These are phyloP conservation scores for Phytophthora meadii DNA, from an alignment of 352 stramenopile species.

Conservation along the genomic window DNA sequence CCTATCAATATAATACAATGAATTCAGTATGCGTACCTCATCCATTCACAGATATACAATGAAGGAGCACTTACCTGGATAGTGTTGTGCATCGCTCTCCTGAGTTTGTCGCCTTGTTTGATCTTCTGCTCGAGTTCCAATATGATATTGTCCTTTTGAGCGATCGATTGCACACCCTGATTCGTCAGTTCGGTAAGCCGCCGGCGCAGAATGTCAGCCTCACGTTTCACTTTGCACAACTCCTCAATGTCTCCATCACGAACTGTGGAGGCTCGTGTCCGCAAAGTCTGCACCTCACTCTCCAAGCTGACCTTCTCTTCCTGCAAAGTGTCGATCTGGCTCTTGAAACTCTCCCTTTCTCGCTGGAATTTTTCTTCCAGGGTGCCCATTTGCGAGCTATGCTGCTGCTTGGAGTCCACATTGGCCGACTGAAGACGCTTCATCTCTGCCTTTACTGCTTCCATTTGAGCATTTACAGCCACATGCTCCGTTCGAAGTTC, in stretches of 20 bases:
- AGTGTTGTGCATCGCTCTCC: slow-evolving; percentile 97
- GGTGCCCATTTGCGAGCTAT: slow-evolving; percentile 35
- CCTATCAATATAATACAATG: slow-evolving; percentile 58
- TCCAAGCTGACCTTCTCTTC: slow-evolving; percentile 81
- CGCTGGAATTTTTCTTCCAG: slow-evolving; percentile 50
- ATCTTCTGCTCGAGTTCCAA: slow-evolving; percentile 77
- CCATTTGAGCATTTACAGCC: slow-evolving; percentile 82
- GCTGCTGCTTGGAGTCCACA: slow-evolving; percentile 50
- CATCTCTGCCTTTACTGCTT: slow-evolving; percentile 79
- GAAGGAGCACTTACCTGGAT: slow-evolving; percentile 78
- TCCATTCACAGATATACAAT: too few species aligned
- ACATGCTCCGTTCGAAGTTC: slow-evolving; percentile 79
- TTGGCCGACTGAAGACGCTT: slow-evolving; percentile 53
- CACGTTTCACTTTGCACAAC: slow-evolving; percentile 71
- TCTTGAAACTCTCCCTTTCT: slow-evolving; percentile 43
- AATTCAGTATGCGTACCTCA: too few species aligned
- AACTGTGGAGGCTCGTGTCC: slow-evolving; percentile 54
- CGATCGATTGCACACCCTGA: slow-evolving; percentile 67
- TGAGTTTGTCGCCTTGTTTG: slow-evolving; percentile 80
- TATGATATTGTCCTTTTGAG: slow-evolving; percentile 76
- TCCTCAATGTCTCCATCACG: slow-evolving; percentile 74
- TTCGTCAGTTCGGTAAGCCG: slow-evolving; percentile 72
- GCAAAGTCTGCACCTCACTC: slow-evolving; percentile 74
- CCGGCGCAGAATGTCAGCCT: slow-evolving; percentile 73
- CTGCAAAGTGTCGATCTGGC: slow-evolving; percentile 65